A percentile compares a stretch with the other conserved stretches of the same genome.
phyloP scores from a whole-genome alignment of 768 basidiomycete genomes.

The Trametes villosa region DNA sequence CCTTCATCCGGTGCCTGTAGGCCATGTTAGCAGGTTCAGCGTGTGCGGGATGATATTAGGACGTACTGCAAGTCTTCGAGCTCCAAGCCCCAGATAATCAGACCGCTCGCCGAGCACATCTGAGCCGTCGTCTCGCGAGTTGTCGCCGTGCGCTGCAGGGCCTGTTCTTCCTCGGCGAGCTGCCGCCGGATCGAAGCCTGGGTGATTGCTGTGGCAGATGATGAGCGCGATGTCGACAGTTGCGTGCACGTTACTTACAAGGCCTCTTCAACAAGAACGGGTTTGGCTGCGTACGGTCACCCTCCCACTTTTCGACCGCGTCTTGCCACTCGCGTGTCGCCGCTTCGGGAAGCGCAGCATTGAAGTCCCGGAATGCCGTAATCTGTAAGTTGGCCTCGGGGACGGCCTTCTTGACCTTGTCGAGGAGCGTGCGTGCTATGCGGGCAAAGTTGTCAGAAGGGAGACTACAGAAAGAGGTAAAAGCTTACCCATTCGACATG shows the following conservation, averaged over 20 bases:
- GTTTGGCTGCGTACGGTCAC: neutral
- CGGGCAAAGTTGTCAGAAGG: neutral
- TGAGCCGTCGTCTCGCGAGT: too few relatives aligned
- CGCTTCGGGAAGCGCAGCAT: neutral
- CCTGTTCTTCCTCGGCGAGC: neutral
- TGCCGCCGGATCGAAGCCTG: neutral
- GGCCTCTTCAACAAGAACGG: neutral
- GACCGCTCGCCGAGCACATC: neutral
- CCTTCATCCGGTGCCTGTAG: neutral
- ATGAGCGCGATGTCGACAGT: neutral
- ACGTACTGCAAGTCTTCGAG: neutral
- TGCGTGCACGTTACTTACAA: neutral
- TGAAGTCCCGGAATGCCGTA: neutral
- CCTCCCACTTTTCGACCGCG: slow-evolving; percentile 2
- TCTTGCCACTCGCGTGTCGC: neutral
- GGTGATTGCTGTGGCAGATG: neutral
- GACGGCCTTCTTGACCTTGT: neutral
- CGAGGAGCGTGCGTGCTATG: neutral
- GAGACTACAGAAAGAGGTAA: neutral
- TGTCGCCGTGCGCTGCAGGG: too few relatives aligned
- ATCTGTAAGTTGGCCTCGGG: neutral
- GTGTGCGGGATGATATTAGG: neutral
- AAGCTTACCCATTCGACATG: slow-evolving; percentile 30
- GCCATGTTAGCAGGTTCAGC: neutral
- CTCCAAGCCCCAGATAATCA: neutral